Percentiles rank a stretch among this genome's conserved stretches.
Evolutionary conservation across 345 rosid species (phyloP).

Genomic region (Eucalyptus viminalis): DNA sequence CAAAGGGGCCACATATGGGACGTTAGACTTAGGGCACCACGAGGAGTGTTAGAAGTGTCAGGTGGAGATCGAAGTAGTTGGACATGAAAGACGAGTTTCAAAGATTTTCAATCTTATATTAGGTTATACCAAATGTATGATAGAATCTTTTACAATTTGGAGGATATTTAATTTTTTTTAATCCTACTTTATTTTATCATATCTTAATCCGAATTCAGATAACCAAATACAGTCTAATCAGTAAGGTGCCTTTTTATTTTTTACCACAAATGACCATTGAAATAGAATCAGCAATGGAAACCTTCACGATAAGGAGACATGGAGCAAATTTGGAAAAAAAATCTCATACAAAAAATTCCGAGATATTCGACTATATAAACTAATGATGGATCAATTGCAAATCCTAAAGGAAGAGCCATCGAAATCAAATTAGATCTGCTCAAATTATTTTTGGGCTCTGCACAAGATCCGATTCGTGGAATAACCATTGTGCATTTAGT

Average conservation of each 20-base stretch:
- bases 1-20: background rate
- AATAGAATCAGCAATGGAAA: background rate
- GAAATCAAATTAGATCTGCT: background rate
- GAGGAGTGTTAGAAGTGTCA: background rate
- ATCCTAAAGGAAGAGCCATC: background rate
- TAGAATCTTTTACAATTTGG: fast-evolving
- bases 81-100: background rate
- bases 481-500: background rate
- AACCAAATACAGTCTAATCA: background rate
- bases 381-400: background rate
- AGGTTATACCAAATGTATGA: background rate
- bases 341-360: background rate
- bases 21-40: background rate
- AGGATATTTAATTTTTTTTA: background rate
- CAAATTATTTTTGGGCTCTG: background rate
- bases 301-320: background rate
- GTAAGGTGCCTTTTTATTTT: background rate
- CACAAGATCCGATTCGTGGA: background rate
- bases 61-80: background rate
- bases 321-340: background rate
- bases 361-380: background rate
- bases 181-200: background rate
- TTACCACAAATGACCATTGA: background rate
- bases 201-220: background rate
- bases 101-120: background rate